These are phyloP conservation scores for Grammothele lineata DNA, from an alignment of 768 basidiomycete genomes.

Conservation along the genomic window DNA sequence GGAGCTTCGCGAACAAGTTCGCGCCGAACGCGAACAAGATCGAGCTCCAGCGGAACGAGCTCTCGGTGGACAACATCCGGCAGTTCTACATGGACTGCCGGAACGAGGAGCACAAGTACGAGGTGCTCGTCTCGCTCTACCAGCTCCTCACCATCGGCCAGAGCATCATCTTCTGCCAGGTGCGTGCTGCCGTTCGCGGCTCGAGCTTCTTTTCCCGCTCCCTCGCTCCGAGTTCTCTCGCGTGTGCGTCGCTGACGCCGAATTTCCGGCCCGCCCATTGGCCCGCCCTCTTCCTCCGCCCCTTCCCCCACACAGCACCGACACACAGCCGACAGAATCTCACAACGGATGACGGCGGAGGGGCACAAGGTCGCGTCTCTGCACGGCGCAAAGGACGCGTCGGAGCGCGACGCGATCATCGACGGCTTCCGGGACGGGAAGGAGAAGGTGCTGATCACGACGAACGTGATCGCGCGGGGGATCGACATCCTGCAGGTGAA, in stretches of 20 bases:
- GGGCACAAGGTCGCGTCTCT: conserved; percentile 96
- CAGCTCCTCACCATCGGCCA: conserved; percentile 91
- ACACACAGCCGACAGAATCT: conserved; percentile 89
- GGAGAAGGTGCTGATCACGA: conserved; percentile 97
- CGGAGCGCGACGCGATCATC: conserved; percentile 88
- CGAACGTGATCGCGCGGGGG: conserved; percentile 96
- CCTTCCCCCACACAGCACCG: conserved; percentile 55
- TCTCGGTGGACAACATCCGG: conserved; percentile 89
- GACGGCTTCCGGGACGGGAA: conserved; percentile 95
- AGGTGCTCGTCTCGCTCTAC: conserved; percentile 89
- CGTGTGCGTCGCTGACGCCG: neutral
- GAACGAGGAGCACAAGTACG: conserved; percentile 90
- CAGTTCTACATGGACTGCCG: conserved; percentile 98
- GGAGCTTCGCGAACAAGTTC: conserved; percentile 87
- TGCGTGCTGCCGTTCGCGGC: conserved; percentile 33
- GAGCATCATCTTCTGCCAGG: conserved; percentile 97
- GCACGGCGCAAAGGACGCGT: conserved; percentile 89
- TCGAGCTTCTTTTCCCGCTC: neutral
- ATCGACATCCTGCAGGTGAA: conserved; percentile 99
- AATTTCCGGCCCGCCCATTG: too few species aligned
- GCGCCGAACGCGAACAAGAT: conserved; percentile 96
- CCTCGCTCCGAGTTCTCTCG: too few species aligned
- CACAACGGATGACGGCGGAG: conserved; percentile 83
- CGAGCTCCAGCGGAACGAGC: conserved; percentile 88
- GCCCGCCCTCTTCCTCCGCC: neutral